Evolutionary conservation across 2,329 filamentous ascomycete genomes (phyloP), one percentile per base, ranked within the genome.

Genomic region (Fusarium sp.): DNA sequence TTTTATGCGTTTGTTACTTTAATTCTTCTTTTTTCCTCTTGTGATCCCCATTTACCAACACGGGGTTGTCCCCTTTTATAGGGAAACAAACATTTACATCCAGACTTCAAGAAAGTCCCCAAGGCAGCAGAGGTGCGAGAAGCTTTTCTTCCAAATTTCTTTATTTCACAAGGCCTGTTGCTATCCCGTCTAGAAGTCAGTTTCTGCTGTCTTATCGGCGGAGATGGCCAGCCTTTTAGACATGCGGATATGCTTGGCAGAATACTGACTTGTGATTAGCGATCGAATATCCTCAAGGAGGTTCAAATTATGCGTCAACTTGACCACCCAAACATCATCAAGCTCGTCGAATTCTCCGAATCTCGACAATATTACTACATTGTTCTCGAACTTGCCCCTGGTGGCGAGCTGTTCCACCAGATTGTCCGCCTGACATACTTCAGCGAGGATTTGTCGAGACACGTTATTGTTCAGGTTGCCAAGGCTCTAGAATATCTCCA

Each of bases 401-500:
- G 96, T 62, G 96, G 96, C 76, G 96, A 99, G 82, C 85, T 99
- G 12, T 99, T 99, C 85, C 96, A 99, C 79, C 95, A 98, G 79
- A 98, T 99, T 73, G 96, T 99, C 52, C 92, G 95, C 71, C 88
- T 99, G 78, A 99, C 96, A 15, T 99, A 98, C 79, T 99, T 99
- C 78, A 98, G 95, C 82, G 96, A 99, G 79, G 91, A 97, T 49
- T 85, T 99, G 2, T 97, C 94, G 54, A 88, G 96, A 71, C 96
- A 98, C 78, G 95, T 98, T 75, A 99, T 99, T 73, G 84, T 90
- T 6, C 95, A 98, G 77, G 96, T 99, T 16, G 96, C 96, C n/a
- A 89, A 97, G 73, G 95, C 96, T 15, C 84, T 99, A 55, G 91
- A 95, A 76, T 98, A 98, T 77, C 81, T 99, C 63, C 96, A 99